Conservation (phyloP, 257 asterid species). For the Ligustrum vulgare region DNA sequence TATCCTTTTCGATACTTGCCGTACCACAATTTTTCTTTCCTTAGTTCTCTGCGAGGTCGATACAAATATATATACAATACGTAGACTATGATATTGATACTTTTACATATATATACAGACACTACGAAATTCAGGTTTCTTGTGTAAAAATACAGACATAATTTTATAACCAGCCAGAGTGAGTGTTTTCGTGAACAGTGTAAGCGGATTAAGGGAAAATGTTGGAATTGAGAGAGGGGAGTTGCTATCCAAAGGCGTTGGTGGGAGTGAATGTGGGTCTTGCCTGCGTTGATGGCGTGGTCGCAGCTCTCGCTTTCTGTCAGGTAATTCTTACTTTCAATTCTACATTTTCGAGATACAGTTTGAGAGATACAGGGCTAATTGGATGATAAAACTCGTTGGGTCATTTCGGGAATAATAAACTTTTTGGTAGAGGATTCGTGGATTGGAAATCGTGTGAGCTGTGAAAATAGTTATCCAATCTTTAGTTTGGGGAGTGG, state of each 20-base stretch:
- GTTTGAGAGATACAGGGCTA: not conserved
- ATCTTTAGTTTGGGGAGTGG: not conserved
- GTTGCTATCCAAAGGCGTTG: constrained; percentile 34
- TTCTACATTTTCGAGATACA: not conserved
- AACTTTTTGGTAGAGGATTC: not conserved
- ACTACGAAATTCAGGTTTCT: not conserved
- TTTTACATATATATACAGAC: not conserved
- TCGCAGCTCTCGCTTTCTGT: constrained; percentile 37
- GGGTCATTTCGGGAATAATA: not conserved
- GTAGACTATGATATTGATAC: not conserved
- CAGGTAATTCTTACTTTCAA: constrained; percentile 31
- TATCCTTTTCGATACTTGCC: constrained; percentile 31
- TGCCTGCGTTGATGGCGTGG: constrained; percentile 36
- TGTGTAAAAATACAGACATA: not conserved
- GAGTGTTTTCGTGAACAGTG: not conserved
- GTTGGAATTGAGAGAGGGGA: constrained; percentile 35
- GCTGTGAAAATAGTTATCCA: not conserved
- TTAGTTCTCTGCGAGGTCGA: constrained; percentile 18
- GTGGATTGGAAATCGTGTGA: not conserved
- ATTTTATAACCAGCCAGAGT: not conserved
- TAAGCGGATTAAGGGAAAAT: constrained; percentile 21
- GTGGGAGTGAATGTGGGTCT: constrained; percentile 41
- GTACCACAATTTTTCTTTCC: constrained; percentile 17
- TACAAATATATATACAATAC: constrained; percentile 1
- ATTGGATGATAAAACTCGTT: not conserved